A percentile compares a stretch with the other conserved stretches of the same genome.
Conservation (phyloP, 768 basidiomycete genomes). For the Galerina sulciceps region DNA sequence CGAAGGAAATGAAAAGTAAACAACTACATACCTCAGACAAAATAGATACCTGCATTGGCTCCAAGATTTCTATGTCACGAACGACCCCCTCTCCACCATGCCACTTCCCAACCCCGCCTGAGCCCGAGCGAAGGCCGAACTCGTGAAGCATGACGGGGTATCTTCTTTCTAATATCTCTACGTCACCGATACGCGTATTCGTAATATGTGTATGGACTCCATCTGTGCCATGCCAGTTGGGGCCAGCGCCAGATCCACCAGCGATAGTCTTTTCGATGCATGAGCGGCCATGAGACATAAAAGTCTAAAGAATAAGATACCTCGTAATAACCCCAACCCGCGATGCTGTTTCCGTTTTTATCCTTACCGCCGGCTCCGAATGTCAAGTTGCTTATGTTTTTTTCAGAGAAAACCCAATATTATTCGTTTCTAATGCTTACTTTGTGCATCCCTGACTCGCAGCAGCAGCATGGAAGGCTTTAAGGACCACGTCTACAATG, state of each 20-base stretch:
- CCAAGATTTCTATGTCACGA: slow-evolving; percentile 82
- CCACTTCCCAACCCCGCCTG: slow-evolving; percentile 74
- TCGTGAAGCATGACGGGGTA: slow-evolving; percentile 90
- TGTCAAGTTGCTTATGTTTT: slow-evolving; percentile 72
- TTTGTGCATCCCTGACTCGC: slow-evolving; percentile 95
- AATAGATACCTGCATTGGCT: slow-evolving; percentile 86
- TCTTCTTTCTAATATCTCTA: slow-evolving; percentile 91
- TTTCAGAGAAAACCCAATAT: slow-evolving; percentile 3
- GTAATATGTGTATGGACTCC: slow-evolving; percentile 95
- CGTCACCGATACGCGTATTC: slow-evolving; percentile 91
- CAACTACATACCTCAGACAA: slow-evolving; percentile 71
- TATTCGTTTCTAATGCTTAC: slow-evolving; percentile 43
- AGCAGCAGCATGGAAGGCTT: slow-evolving; percentile 89
- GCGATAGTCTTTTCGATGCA: slow-evolving; percentile 74
- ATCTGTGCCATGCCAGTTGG: slow-evolving; percentile 88
- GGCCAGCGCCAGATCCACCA: slow-evolving; percentile 91
- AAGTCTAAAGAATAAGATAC: slow-evolving; percentile 34
- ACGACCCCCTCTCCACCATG: slow-evolving; percentile 85
- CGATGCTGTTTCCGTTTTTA: slow-evolving; percentile 70
- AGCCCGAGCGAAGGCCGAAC: slow-evolving; percentile 75
- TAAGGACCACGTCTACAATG: slow-evolving; percentile 93
- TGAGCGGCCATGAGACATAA: slow-evolving; percentile 12
- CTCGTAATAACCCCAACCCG: slow-evolving; percentile 93
- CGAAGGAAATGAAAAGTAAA: background rate
- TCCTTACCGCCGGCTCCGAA: slow-evolving; percentile 91